Evolutionary conservation across 164 flowering plant species (phyloP).

Genomic region (Aristolochia contorta): DNA sequence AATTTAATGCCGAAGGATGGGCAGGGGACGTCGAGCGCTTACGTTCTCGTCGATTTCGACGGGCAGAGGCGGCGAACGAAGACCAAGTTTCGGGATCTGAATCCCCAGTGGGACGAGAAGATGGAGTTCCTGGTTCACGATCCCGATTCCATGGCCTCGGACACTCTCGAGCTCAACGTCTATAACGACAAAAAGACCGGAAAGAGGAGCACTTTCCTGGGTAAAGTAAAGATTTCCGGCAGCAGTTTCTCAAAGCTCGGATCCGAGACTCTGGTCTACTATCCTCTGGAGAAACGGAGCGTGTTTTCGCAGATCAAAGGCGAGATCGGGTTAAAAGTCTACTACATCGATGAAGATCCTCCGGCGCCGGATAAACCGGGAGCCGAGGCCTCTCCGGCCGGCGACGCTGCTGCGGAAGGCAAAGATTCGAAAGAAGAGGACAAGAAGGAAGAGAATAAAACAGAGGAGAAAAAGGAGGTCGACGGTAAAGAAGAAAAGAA

Average conservation of each 20-base stretch:
- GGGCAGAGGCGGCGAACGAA: conserved; percentile 79
- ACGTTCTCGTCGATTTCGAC: conserved; percentile 72
- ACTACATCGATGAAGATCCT: conserved; percentile 45
- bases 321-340: conserved; percentile 71
- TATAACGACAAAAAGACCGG: conserved; percentile 76
- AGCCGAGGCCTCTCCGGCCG: conserved; percentile 15
- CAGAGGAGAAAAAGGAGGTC: conserved; percentile 27
- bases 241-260: conserved; percentile 36
- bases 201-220: conserved; percentile 62
- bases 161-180: conserved; percentile 57
- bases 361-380: conserved; percentile 11
- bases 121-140: conserved; percentile 70
- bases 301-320: conserved; percentile 93
- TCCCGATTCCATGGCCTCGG: conserved; percentile 42
- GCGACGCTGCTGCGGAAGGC: conserved; percentile 2
- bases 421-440: conserved; percentile 14
- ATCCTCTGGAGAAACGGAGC: conserved; percentile 90
- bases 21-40: conserved; percentile 87
- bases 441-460: conserved; percentile 15
- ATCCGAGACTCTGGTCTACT: conserved; percentile 50
- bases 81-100: conserved; percentile 65
- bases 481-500: conserved; percentile 19
- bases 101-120: conserved; percentile 88
- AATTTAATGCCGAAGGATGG: conserved; percentile 97
- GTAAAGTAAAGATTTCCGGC: conserved; percentile 71